Evolutionary conservation across 371 early-diverging fungal genomes (phyloP).

Genomic region (Actinomortierella ambigua): DNA sequence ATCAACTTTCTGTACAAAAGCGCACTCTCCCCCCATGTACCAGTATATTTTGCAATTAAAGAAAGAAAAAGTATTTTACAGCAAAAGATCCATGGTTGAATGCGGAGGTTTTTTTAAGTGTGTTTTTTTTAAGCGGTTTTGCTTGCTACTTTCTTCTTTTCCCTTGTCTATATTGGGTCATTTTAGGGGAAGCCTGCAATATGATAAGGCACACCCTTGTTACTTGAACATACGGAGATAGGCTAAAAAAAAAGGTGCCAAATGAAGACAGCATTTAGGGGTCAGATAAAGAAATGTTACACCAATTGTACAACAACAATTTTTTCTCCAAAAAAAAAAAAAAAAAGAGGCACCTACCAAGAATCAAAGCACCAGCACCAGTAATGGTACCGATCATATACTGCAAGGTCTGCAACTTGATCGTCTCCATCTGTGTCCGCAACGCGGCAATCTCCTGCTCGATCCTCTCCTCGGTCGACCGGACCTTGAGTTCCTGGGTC

Average conservation of each 20-base stretch:
- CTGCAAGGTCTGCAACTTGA: slow-evolving; percentile 85
- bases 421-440: slow-evolving; percentile 90
- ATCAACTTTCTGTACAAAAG: no score
- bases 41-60: no score
- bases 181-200: no score
- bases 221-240: slow-evolving; percentile 54
- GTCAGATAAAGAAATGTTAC: background rate
- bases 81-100: no score
- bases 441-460: slow-evolving; percentile 88
- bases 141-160: no score
- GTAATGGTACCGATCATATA: slow-evolving; percentile 86
- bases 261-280: background rate
- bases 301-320: background rate
- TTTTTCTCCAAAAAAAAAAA: background rate
- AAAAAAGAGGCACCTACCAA: slow-evolving; percentile 51
- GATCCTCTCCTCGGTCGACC: slow-evolving; percentile 86
- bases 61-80: no score
- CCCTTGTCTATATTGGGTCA: no score
- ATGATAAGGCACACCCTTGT: background rate
- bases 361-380: slow-evolving; percentile 80
- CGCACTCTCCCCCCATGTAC: no score
- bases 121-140: no score
- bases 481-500: slow-evolving; percentile 83
- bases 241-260: slow-evolving; percentile 12
- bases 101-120: no score